Conservation (phyloP, 768 basidiomycete genomes). For the Tulasnella sp. region DNA sequence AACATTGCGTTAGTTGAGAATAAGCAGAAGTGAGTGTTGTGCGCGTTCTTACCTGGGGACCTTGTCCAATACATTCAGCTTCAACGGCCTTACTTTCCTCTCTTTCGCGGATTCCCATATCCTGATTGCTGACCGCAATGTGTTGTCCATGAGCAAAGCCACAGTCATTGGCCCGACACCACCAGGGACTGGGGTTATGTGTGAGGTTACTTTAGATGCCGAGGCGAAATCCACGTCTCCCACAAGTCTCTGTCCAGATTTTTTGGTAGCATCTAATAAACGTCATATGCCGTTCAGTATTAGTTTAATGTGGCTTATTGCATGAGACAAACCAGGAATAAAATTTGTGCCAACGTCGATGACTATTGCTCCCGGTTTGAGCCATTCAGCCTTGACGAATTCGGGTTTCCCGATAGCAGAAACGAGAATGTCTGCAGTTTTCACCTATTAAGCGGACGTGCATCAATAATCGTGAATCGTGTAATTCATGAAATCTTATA, state of each 20-base stretch:
- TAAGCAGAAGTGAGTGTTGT: background rate
- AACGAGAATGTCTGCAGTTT: constrained; percentile 82
- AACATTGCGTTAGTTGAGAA: too few relatives aligned
- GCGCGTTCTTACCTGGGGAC: constrained; percentile 47
- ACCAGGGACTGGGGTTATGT: constrained; percentile 96
- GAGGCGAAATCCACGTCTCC: constrained; percentile 85
- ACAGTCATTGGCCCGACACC: constrained; percentile 99
- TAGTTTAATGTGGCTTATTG: background rate
- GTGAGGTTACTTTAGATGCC: constrained; percentile 64
- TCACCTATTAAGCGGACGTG: constrained; percentile 39
- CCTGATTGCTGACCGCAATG: constrained; percentile 68
- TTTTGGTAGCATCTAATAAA: constrained; percentile 67
- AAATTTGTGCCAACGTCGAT: constrained; percentile 99
- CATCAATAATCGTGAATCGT: constrained; percentile 15
- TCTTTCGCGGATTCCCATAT: constrained; percentile 56
- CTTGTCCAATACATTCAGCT: constrained; percentile 63
- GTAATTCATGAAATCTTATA: background rate
- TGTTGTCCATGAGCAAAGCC: constrained; percentile 94
- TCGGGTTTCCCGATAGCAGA: constrained; percentile 91
- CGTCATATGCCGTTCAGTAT: background rate
- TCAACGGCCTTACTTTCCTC: constrained; percentile 63
- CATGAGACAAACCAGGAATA: constrained; percentile 44
- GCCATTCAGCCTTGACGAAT: constrained; percentile 84
- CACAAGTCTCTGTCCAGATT: constrained; percentile 88
- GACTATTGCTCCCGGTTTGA: constrained; percentile 88